Evolutionary conservation across 192 early-diverging fungal genomes (phyloP).

Genomic region (Gamsiella multidivaricata): DNA sequence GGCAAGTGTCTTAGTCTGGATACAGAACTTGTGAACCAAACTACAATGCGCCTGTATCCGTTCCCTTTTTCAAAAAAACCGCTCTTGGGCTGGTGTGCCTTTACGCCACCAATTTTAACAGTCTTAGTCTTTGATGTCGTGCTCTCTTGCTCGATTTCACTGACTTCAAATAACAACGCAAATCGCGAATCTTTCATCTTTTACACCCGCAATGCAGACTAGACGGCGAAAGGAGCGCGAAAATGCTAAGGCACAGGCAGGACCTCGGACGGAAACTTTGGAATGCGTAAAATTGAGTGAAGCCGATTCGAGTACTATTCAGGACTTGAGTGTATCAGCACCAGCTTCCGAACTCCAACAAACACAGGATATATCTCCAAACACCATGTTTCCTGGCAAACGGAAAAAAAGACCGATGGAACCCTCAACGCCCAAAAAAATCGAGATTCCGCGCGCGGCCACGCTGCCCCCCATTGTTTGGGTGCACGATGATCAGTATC

Average conservation of each 20-base stretch:
- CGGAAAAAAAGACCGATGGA: not conserved
- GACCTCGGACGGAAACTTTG: not conserved
- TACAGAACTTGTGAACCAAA: too few species aligned
- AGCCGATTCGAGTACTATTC: too few species aligned
- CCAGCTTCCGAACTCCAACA: not conserved
- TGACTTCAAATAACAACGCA: not conserved
- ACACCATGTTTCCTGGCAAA: not conserved
- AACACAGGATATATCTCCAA: not conserved
- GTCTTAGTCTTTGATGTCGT: too few species aligned
- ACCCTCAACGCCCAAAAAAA: not conserved
- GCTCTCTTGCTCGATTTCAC: too few species aligned
- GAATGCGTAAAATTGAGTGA: too few species aligned
- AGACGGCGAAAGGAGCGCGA: constrained; percentile 6
- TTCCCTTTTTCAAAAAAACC: too few species aligned
- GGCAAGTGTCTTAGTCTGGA: too few species aligned
- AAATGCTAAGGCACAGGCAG: not conserved
- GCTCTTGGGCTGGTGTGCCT: too few species aligned
- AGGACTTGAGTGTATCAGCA: not conserved
- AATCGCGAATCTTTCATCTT: not conserved
- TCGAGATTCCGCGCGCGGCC: constrained; percentile 23
- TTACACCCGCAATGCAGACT: constrained; percentile 9
- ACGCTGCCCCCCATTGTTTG: constrained; percentile 36
- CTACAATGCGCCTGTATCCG: too few species aligned
- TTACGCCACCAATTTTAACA: too few species aligned
- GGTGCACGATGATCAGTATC: constrained; percentile 25